phyloP scores from a whole-genome alignment of 2,329 filamentous ascomycete species.

The Daldinia sp. region DNA sequence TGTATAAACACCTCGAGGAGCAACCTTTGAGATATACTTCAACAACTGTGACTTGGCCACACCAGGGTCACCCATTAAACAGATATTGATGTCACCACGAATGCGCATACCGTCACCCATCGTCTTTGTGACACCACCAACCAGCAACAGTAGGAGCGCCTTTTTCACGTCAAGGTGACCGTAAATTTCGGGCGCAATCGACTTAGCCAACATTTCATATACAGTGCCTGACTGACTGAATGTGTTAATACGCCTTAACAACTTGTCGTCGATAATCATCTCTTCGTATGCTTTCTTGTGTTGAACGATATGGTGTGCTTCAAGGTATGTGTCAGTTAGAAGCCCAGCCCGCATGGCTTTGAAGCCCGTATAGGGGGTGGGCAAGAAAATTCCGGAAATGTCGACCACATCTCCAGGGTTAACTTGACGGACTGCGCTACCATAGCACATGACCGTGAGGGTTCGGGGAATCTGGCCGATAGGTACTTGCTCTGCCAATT shows the following conservation, averaged over 20 bases:
- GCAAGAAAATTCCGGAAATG: slow-evolving; percentile 93
- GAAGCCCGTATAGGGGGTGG: slow-evolving; percentile 98
- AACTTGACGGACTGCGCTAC: slow-evolving; percentile 84
- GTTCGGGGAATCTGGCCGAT: slow-evolving; percentile 97
- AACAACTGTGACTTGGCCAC: slow-evolving; percentile 98
- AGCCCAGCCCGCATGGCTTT: slow-evolving; percentile 95
- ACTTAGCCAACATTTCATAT: slow-evolving; percentile 95
- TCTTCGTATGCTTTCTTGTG: slow-evolving; percentile 99
- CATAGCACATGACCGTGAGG: slow-evolving; percentile 89
- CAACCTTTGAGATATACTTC: slow-evolving; percentile 98
- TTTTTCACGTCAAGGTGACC: slow-evolving; percentile 98
- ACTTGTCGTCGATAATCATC: slow-evolving; percentile 82
- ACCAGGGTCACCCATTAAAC: slow-evolving; percentile 99
- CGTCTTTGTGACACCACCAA: slow-evolving; percentile 95
- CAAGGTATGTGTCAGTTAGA: slow-evolving; percentile 96
- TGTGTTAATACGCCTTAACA: slow-evolving; percentile 86
- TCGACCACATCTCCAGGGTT: slow-evolving; percentile 96
- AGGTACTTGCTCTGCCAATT: slow-evolving; percentile 98
- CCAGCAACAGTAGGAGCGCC: slow-evolving; percentile 91
- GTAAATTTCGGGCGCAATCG: slow-evolving; percentile 97
- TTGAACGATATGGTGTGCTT: slow-evolving; percentile 92
- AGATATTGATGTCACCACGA: slow-evolving; percentile 98
- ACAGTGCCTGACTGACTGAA: slow-evolving; percentile 88
- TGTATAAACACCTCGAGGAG: slow-evolving; percentile 89
- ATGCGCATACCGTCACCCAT: slow-evolving; percentile 99